Evolutionary conservation across 2,329 filamentous ascomycete genomes (phyloP).

Genomic region (Aspergillus piperis): DNA sequence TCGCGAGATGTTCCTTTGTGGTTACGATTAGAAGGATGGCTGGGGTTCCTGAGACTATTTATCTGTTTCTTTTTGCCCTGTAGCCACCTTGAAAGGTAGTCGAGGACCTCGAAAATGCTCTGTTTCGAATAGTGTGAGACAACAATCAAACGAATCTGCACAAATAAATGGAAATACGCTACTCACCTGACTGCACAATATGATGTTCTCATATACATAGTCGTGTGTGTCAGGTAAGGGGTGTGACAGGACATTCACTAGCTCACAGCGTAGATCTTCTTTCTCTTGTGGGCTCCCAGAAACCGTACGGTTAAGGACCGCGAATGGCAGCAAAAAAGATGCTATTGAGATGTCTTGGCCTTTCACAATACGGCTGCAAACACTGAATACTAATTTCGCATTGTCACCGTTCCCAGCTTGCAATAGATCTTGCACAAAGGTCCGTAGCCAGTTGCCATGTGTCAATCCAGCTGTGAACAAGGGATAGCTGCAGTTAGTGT

Average conservation of each 20-base stretch:
- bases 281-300: slow-evolving; percentile 68
- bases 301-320: slow-evolving; percentile 79
- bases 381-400: slow-evolving; percentile 74
- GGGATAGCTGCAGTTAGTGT: slow-evolving; percentile 67
- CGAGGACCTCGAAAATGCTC: slow-evolving; percentile 86
- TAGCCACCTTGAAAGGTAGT: slow-evolving; percentile 89
- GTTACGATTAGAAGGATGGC: slow-evolving; percentile 30
- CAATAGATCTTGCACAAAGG: slow-evolving; percentile 78
- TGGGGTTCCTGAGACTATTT: slow-evolving; percentile 32
- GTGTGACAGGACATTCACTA: slow-evolving; percentile 72
- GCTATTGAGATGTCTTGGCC: slow-evolving; percentile 84
- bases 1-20: slow-evolving; percentile 32
- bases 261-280: slow-evolving; percentile 67
- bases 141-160: neutral
- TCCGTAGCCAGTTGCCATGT: slow-evolving; percentile 80
- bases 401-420: slow-evolving; percentile 74
- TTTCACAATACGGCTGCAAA: slow-evolving; percentile 77
- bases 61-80: slow-evolving; percentile 69
- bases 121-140: slow-evolving; percentile 37
- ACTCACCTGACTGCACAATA: slow-evolving; percentile 81
- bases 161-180: neutral
- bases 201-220: slow-evolving; percentile 70
- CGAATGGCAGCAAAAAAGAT: slow-evolving; percentile 85
- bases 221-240: slow-evolving; percentile 56
- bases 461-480: slow-evolving; percentile 69